Base-by-base conservation (phyloP, 345 rosid genomes). In the Dimocarpus longan region DNA sequence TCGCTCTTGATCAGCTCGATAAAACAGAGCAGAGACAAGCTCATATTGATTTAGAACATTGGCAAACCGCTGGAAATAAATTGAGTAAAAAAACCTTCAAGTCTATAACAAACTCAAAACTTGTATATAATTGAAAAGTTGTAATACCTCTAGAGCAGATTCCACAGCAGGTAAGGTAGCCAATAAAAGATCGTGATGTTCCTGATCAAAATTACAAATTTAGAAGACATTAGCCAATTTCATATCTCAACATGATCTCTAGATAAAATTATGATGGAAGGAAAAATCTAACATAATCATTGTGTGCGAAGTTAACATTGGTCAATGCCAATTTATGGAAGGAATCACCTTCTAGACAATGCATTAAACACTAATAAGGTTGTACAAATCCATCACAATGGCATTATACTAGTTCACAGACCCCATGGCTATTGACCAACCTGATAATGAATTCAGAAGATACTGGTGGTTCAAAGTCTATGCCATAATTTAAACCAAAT, bases 131-230 rank as follows among this genome's bases (percentile, higher is more conserved):
- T 37, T 39, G 52, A 83, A 81, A 70, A 46, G 42, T 28, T 76
- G 62, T 40, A 83, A 71, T 89, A 95, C 98, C 98, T 93, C 90
- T 77, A 93, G 90, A 82, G 95, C 85, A 74, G 89, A 89, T 81
- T 90, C 92, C 79, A 90, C 91, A 74, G 92, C 91, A 78, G 97
- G 98, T 81, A 95, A 84, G 65, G 90, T 80, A 79, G 92, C 83
- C 88, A 91, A 78, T 64, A 95, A 82, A 76, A 93, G 93, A 88
- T 95, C 98, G 62, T 89, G 98, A 88, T 95, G 98, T 76, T 95
- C 98, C 98, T 93, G 88, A 62, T 76, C 72, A 79, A 21, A 75
- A 79, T 66, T 57, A 39, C 59, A 73, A 57, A 75, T 76, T 66
- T 60, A 44, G 73, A 68, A 63, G 74, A 57, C 19, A 76, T 69